Base-by-base conservation (phyloP, 169 alveolate species). In the Cryptosporidium canis region DNA sequence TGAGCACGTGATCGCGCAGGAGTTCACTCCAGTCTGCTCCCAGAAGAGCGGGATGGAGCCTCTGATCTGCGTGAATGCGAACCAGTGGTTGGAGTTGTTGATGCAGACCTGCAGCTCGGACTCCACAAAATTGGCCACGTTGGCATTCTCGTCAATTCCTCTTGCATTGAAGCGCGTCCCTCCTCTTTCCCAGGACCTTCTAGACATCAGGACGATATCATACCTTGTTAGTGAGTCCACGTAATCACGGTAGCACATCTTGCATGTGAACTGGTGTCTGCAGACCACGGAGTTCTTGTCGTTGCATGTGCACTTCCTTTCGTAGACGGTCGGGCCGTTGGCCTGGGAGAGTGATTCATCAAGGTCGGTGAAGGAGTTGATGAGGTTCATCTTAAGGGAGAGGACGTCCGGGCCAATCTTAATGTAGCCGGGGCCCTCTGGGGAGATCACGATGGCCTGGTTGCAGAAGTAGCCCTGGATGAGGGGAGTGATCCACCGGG, bases 41-140 rank as follows among this genome's bases (percentile, higher is more conserved):
- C 99, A 98, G 85, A 97, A 95, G 35, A 96, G 90, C 11, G 99
- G 99, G 24, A 97, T 96, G 35, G 99, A 96, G 51, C 99, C 99
- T 82, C 99, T 94, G 11, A 95, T 92, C 64, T 95, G 94, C 12
- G 96, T 92, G 91, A 92, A 95, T 45, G 96, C 91, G 66, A 83
- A 77, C 71, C 92, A 66, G 31, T 53, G 68, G 67, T 63, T 90
- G 61, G 77, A 33, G 58, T 92, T 87, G 55, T 91, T 91, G 83
- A 92, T 93, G 41, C 95, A 90, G 35, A 96, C 82, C 24, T 96
- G 92, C 63, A 94, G 92, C 91, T 97, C 99, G 35, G 98, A 96
- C 93, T 97, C 99, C 3, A 96, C 99, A 92, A 94, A 97, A 92
- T 97, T 97, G 27, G 98, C 99, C 27, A 95, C 98, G 92, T 96